A percentile compares a stretch with the other conserved stretches of the same genome.
phyloP scores from a whole-genome alignment of 2,329 filamentous ascomycete species.

The Fusarium proliferatum region DNA sequence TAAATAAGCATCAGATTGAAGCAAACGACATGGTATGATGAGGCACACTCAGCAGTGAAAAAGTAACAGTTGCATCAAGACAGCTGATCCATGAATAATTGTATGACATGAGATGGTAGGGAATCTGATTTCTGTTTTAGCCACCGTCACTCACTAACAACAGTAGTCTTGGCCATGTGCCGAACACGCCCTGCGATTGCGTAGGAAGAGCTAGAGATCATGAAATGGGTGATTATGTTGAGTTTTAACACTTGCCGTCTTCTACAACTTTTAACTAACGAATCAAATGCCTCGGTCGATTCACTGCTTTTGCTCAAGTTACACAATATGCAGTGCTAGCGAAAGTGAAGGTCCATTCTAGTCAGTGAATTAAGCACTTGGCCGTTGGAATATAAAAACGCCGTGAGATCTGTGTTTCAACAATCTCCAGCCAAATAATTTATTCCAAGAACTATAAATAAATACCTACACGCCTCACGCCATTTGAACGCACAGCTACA shows the following conservation, averaged over 20 bases:
- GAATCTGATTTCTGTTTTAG: rapidly evolving
- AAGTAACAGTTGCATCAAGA: rapidly evolving
- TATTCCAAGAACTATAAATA: not conserved
- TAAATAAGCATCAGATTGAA: too few relatives aligned
- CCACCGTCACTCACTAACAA: rapidly evolving
- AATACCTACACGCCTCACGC: rapidly evolving
- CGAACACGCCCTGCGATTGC: rapidly evolving
- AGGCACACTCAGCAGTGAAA: too few relatives aligned
- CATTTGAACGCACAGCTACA: rapidly evolving
- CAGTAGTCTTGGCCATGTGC: not conserved
- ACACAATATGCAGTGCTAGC: rapidly evolving
- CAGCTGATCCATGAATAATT: rapidly evolving
- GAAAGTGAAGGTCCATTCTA: not conserved
- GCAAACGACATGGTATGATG: too few relatives aligned
- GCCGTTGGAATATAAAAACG: too few relatives aligned
- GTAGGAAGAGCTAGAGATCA: rapidly evolving
- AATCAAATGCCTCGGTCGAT: rapidly evolving
- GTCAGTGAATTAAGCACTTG: not conserved
- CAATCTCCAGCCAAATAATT: too few relatives aligned
- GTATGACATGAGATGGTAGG: rapidly evolving
- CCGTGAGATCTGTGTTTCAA: too few relatives aligned
- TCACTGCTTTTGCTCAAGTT: not conserved
- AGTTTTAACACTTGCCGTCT: rapidly evolving
- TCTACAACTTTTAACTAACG: not conserved
- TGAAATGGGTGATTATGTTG: not conserved